phyloP scores from a whole-genome alignment of 805 yeast genomes.

The Ogataea angusta region DNA sequence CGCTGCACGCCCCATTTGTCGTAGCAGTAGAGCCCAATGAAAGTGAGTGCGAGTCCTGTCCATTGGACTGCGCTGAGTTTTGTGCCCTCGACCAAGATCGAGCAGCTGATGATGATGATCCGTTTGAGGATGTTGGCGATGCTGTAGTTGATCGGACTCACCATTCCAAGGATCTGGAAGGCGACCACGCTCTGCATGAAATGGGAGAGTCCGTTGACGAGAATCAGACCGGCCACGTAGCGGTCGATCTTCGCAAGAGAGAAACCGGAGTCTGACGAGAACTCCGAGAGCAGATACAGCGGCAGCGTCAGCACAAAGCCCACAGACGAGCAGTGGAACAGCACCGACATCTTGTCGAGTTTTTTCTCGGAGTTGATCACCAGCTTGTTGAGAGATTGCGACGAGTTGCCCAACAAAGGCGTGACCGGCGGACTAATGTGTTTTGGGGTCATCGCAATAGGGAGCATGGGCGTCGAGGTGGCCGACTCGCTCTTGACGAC shows the following conservation, averaged over 20 bases:
- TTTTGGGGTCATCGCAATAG: conserved; percentile 30
- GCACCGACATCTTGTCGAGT: conserved; percentile 66
- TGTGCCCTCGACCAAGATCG: conserved; percentile 61
- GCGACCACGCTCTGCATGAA: conserved; percentile 72
- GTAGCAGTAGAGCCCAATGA: conserved; percentile 63
- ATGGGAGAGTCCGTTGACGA: conserved; percentile 67
- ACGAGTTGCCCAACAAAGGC: conserved; percentile 25
- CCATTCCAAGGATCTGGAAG: conserved; percentile 67
- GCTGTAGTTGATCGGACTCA: conserved; percentile 75
- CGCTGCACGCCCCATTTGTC: conserved; percentile 60
- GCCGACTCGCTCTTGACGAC: conserved; percentile 33
- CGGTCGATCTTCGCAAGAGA: conserved; percentile 30
- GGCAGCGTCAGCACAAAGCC: conserved; percentile 70
- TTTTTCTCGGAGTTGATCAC: conserved; percentile 35
- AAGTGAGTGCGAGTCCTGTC: conserved; percentile 53
- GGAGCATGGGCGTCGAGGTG: conserved; percentile 33
- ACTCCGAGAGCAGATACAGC: conserved; percentile 57
- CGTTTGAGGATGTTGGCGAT: conserved; percentile 76
- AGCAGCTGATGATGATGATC: conserved; percentile 64
- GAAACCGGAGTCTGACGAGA: conserved; percentile 31
- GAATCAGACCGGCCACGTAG: conserved; percentile 37
- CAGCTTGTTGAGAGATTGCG: conserved; percentile 22
- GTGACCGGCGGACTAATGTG: conserved; percentile 25
- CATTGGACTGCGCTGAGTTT: conserved; percentile 39
- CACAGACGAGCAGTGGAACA: conserved; percentile 66